Percentiles rank a stretch among this genome's conserved stretches.
Conservation (phyloP, 768 basidiomycete genomes). For the Leccinum aurantiacum region DNA sequence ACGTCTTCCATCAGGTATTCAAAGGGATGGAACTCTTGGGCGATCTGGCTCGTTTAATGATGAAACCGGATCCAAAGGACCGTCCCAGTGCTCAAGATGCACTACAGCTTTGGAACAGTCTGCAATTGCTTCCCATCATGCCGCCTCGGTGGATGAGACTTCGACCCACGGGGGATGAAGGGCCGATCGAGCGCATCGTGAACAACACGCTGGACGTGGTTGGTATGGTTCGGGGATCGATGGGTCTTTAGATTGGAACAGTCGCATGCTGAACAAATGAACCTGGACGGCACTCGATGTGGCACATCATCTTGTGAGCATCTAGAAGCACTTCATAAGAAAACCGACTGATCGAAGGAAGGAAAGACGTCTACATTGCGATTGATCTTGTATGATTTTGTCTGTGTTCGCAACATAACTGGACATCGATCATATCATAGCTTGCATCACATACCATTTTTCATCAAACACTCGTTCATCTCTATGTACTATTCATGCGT, state of each 20-base stretch:
- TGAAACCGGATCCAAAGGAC: constrained; percentile 5
- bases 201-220: constrained; percentile 16
- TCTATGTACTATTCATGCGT: too few relatives aligned
- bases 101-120: constrained; percentile 9
- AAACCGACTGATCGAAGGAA: too few relatives aligned
- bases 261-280: too few relatives aligned
- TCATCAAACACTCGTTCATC: too few relatives aligned
- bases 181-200: constrained; percentile 14
- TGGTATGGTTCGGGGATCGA: constrained; percentile 11
- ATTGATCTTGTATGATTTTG: too few relatives aligned
- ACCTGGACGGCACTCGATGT: not conserved
- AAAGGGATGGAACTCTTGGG: constrained; percentile 4
- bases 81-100: constrained; percentile 2
- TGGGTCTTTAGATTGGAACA: constrained; percentile 2
- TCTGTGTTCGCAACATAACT: too few relatives aligned
- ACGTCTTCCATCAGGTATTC: constrained; percentile 2
- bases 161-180: constrained; percentile 4
- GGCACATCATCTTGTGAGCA: not conserved
- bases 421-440: too few relatives aligned
- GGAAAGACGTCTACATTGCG: too few relatives aligned
- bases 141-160: constrained; percentile 14
- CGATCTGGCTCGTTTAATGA: constrained; percentile 8
- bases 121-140: not conserved
- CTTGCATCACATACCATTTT: too few relatives aligned
- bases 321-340: not conserved